Evolutionary conservation across 2,329 filamentous ascomycete species (phyloP), one percentile per base, ranked within the genome.

Genomic region (Ilyonectria mors-panacis): DNA sequence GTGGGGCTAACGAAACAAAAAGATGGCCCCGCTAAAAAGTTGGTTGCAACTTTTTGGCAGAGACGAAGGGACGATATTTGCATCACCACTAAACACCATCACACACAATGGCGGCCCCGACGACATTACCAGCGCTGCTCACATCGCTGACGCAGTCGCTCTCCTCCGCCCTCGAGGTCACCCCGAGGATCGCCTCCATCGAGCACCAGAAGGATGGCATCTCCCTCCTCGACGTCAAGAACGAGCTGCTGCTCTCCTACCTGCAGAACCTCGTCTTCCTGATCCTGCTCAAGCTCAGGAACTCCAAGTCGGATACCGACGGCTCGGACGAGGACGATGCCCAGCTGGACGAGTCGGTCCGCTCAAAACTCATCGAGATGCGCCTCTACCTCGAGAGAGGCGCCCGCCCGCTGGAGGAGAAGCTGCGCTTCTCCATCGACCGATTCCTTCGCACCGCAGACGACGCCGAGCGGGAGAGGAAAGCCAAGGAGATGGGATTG

Each of bases 221-320:
- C 65, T 98, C 96, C 0, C 89, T 99, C 1, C 91, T 99, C 76
- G 94, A 98, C 78, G 91, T 94, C 71, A 99, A 99, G 84, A 98
- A 97, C 82, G 96, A 99, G 79, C 87, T 99, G n/a, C 90, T 99
- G 19, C 90, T 99, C 44, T 95, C 95, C 4, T 99, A 99, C 81
- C 86, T 99, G 0, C 95, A 99, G 77, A 97, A 97, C 76, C 89
- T 98, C 4, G 93, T 96, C 50, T 97, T 97, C 74, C 84, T 97
- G 45, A 92, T 97, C 50, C 84, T 97, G 2, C 82, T 97, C 42
- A 95, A 97, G 77, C 81, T 98, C 21, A 90, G 93, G 65, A 89
- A 90, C 77, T 71, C 80, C 6, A 82, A 80, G 64, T 62, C 73
- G 0, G 71, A 72, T 26, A 61, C 70, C 2, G 68, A 75, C 10